Percentiles rank a stretch among this genome's conserved stretches.
phyloP scores from a whole-genome alignment of 306 rosid species.

The Vigna nakashimae region DNA sequence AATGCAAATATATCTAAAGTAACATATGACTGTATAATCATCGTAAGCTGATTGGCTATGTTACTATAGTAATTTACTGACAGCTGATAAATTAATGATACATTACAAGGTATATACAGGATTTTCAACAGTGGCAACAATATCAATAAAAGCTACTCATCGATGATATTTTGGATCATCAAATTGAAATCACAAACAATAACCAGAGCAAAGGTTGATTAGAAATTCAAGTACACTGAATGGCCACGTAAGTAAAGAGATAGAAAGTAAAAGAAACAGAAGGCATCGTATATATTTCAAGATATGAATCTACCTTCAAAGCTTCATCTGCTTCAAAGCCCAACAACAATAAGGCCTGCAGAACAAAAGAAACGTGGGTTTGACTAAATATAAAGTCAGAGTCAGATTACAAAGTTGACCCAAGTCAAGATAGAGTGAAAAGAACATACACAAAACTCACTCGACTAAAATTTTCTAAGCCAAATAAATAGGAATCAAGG shows the following conservation, averaged over 20 bases:
- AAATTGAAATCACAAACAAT: slow-evolving; percentile 32
- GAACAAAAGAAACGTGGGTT: not conserved
- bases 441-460: slow-evolving; percentile 15
- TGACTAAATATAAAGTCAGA: slow-evolving; percentile 7
- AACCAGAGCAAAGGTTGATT: slow-evolving; percentile 14
- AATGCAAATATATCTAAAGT: slow-evolving; percentile 12
- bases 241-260: not conserved
- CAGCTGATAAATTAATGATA: not conserved
- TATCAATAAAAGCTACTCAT: slow-evolving; percentile 2
- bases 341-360: slow-evolving; percentile 81
- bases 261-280: slow-evolving; percentile 29
- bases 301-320: slow-evolving; percentile 54
- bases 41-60: slow-evolving; percentile 10
- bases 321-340: slow-evolving; percentile 83
- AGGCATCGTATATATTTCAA: slow-evolving; percentile 11
- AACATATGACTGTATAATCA: slow-evolving; percentile 18
- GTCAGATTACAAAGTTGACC: slow-evolving; percentile 9
- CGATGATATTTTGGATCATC: slow-evolving; percentile 11
- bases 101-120: not conserved
- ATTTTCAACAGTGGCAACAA: not conserved
- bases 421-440: not conserved
- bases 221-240: slow-evolving; percentile 28
- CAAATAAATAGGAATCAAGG: slow-evolving; percentile 19
- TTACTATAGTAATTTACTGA: slow-evolving; percentile 19
- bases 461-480: not conserved